phyloP scores from a whole-genome alignment of 179 eudicot genomes.

The Spergularia azorica region DNA sequence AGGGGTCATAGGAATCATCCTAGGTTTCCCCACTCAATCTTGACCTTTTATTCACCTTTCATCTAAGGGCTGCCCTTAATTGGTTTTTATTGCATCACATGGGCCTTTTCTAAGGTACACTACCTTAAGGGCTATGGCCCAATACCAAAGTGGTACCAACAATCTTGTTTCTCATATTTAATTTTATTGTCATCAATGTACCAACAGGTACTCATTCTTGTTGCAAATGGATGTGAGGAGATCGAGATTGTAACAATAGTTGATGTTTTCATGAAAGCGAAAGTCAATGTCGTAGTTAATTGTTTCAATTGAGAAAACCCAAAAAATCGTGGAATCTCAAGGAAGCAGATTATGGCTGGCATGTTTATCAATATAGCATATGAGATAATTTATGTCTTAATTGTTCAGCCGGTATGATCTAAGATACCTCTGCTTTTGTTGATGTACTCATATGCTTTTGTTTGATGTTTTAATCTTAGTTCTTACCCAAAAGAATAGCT shows the following conservation, averaged over 20 bases:
- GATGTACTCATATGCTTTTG: not conserved
- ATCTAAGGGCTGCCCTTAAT: no score
- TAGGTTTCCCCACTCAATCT: no score
- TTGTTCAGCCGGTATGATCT: slow-evolving; percentile 78
- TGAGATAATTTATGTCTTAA: slow-evolving; percentile 67
- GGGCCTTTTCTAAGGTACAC: no score
- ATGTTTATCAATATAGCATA: slow-evolving; percentile 52
- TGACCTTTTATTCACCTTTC: no score
- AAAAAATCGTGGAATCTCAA: slow-evolving; percentile 57
- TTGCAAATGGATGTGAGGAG: slow-evolving; percentile 81
- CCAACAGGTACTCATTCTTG: slow-evolving; percentile 81
- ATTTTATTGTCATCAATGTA: not conserved
- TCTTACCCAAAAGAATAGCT: no score
- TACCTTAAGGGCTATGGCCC: no score
- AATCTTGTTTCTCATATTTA: not conserved
- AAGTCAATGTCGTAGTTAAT: slow-evolving; percentile 63
- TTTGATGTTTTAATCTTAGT: no score
- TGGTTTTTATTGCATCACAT: no score
- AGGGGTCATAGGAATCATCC: no score
- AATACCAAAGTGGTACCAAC: no score
- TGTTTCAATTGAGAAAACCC: slow-evolving; percentile 78
- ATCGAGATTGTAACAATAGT: slow-evolving; percentile 69
- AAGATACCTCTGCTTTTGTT: not conserved
- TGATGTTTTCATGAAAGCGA: slow-evolving; percentile 83
- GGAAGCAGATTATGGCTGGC: slow-evolving; percentile 83